Evolutionary conservation across 2,329 filamentous ascomycete genomes (phyloP).

Genomic region (Pyricularia sp.): DNA sequence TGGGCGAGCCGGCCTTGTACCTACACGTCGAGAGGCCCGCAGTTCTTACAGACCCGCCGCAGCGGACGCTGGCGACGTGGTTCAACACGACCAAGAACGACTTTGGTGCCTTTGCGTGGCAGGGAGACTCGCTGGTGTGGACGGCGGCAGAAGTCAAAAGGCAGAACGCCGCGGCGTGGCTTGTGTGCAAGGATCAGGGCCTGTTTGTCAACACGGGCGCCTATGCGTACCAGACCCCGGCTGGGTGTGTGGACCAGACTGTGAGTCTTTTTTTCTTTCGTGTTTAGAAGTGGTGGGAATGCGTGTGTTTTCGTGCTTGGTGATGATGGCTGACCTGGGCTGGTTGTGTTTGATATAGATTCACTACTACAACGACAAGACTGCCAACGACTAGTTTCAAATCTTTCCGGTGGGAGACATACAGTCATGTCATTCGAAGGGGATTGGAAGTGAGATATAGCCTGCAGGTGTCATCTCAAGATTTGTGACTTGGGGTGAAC

Average conservation of each 20-base stretch:
- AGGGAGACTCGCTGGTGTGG: slow-evolving; percentile 51
- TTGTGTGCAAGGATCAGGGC: slow-evolving; percentile 41
- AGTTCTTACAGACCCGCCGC: slow-evolving; percentile 21
- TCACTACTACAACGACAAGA: too few relatives aligned
- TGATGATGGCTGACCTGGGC: background rate
- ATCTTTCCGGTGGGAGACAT: too few relatives aligned
- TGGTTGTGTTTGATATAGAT: too few relatives aligned
- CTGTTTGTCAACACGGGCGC: slow-evolving; percentile 51
- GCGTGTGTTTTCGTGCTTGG: slow-evolving; percentile 3
- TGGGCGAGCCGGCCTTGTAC: slow-evolving; percentile 23
- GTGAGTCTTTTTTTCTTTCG: slow-evolving; percentile 22
- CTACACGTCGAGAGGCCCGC: slow-evolving; percentile 35
- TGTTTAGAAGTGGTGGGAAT: background rate
- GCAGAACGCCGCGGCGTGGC: slow-evolving; percentile 49
- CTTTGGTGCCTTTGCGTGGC: slow-evolving; percentile 47
- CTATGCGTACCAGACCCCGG: slow-evolving; percentile 47
- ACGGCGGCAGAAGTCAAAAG: slow-evolving; percentile 33
- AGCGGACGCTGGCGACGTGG: slow-evolving; percentile 37
- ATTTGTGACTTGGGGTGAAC: too few relatives aligned
- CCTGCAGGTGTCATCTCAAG: too few relatives aligned
- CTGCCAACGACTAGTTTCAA: too few relatives aligned
- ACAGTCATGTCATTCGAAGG: too few relatives aligned
- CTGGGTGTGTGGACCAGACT: slow-evolving; percentile 49
- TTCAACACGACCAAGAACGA: slow-evolving; percentile 41
- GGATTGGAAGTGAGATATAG: too few relatives aligned